These are phyloP conservation scores for Ophiostoma himal-ulmi DNA, from an alignment of 2,329 filamentous ascomycete genomes.

Conservation along the genomic window DNA sequence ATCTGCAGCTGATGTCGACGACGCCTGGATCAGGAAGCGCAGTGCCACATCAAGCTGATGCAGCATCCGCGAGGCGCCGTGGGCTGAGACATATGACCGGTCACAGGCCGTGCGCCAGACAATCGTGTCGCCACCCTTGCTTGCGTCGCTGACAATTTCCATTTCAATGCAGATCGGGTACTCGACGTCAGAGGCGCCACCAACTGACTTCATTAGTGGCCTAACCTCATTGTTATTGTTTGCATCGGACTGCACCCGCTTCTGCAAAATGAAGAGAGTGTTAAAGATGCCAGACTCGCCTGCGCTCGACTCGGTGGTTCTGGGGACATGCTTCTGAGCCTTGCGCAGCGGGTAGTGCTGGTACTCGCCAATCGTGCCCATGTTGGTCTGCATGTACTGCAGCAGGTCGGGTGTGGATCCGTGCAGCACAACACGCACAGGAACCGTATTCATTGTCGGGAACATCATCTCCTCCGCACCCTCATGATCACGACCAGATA, in stretches of 20 bases:
- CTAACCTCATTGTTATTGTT: conserved; percentile 14
- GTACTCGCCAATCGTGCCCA: conserved; percentile 59
- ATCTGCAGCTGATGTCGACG: conserved; percentile 25
- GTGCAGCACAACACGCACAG: conserved; percentile 66
- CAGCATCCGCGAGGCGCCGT: conserved; percentile 48
- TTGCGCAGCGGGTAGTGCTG: conserved; percentile 74
- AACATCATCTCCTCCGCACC: conserved; percentile 65
- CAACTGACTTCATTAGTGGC: conserved; percentile 56
- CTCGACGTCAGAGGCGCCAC: conserved; percentile 63
- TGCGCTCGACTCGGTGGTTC: conserved; percentile 29
- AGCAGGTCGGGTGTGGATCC: conserved; percentile 61
- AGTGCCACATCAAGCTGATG: conserved; percentile 55
- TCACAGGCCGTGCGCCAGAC: conserved; percentile 68
- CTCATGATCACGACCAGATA: conserved; percentile 77
- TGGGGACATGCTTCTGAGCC: conserved; percentile 49
- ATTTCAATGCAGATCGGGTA: conserved; percentile 80
- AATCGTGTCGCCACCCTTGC: conserved; percentile 15
- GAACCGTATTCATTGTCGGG: conserved; percentile 87
- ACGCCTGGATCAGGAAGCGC: conserved; percentile 45
- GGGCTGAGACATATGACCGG: conserved; percentile 44
- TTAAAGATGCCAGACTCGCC: conserved; percentile 45
- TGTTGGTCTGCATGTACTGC: conserved; percentile 65
- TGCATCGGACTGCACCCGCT: conserved; percentile 21
- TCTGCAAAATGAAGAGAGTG: conserved; percentile 52
- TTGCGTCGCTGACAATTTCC: conserved; percentile 45